These are phyloP conservation scores for Elongisporangium undulatum DNA, from an alignment of 352 stramenopile species.

Conservation along the genomic window DNA sequence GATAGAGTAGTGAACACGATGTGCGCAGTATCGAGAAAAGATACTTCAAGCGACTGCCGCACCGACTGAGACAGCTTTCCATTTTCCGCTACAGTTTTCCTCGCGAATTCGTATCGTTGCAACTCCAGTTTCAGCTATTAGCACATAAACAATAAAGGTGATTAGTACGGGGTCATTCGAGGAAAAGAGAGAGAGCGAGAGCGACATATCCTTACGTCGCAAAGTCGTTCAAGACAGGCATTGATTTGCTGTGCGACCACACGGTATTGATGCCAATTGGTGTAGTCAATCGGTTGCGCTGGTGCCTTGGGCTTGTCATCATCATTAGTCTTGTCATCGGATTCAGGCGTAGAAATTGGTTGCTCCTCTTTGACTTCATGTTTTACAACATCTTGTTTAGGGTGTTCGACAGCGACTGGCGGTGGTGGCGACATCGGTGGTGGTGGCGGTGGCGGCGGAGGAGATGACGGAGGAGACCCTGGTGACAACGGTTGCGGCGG, in stretches of 20 bases:
- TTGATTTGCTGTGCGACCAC: constrained; percentile 76
- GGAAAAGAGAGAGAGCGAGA: background rate
- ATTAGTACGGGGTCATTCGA: background rate
- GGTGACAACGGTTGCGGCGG: constrained; percentile 46
- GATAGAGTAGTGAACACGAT: constrained; percentile 93
- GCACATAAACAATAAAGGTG: constrained; percentile 5
- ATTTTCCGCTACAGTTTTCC: constrained; percentile 56
- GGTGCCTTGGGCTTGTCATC: background rate
- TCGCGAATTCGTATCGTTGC: constrained; percentile 78
- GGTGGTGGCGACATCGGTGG: constrained; percentile 23
- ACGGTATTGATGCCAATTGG: constrained; percentile 61
- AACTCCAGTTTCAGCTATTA: constrained; percentile 73
- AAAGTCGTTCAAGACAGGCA: constrained; percentile 65
- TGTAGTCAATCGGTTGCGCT: constrained; percentile 58
- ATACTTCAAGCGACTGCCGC: constrained; percentile 79
- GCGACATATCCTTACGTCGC: constrained; percentile 36
- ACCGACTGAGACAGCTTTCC: constrained; percentile 62
- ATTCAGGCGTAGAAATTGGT: background rate
- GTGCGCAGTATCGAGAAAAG: constrained; percentile 87
- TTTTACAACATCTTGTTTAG: background rate
- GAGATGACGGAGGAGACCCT: constrained; percentile 30
- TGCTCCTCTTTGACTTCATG: background rate
- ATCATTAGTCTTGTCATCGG: background rate
- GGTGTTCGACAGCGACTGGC: constrained; percentile 3
- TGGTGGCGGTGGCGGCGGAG: constrained; percentile 13